Conservation (phyloP, 768 basidiomycete genomes). For the Rhodotorula kratochvilovae region DNA sequence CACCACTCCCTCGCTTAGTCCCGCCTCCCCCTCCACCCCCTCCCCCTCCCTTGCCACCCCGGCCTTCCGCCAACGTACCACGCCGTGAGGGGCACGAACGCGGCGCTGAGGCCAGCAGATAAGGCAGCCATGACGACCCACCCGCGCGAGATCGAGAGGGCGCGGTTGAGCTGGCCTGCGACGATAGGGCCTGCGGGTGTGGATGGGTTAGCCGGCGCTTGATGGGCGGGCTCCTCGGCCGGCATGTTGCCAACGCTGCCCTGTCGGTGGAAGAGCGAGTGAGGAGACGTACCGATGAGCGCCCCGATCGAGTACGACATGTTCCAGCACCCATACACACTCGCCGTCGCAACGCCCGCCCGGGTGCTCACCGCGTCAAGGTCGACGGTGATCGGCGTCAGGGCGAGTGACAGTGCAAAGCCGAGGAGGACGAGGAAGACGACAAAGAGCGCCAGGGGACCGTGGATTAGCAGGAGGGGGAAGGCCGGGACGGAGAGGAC, state of each 20-base stretch:
- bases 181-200: conserved; percentile 16
- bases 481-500: conserved; percentile 9
- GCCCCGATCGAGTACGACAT: neutral
- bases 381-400: neutral
- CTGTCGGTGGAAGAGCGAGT: too few relatives aligned
- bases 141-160: neutral
- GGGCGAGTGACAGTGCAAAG: neutral
- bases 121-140: neutral
- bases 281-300: neutral
- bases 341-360: neutral
- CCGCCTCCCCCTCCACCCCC: too few relatives aligned
- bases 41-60: too few relatives aligned
- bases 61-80: too few relatives aligned
- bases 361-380: neutral
- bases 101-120: neutral
- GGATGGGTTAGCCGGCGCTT: conserved; percentile 36
- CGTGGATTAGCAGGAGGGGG: conserved; percentile 26
- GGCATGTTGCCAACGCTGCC: neutral
- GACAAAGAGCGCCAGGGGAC: conserved; percentile 28
- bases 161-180: neutral
- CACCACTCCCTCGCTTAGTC: too few relatives aligned
- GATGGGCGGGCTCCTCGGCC: neutral
- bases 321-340: neutral
- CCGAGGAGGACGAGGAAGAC: conserved; percentile 30
- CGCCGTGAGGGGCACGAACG: neutral